phyloP scores from a whole-genome alignment of 1,284 basidiomycete genomes.

The Cutaneotrichosporon sp. region DNA sequence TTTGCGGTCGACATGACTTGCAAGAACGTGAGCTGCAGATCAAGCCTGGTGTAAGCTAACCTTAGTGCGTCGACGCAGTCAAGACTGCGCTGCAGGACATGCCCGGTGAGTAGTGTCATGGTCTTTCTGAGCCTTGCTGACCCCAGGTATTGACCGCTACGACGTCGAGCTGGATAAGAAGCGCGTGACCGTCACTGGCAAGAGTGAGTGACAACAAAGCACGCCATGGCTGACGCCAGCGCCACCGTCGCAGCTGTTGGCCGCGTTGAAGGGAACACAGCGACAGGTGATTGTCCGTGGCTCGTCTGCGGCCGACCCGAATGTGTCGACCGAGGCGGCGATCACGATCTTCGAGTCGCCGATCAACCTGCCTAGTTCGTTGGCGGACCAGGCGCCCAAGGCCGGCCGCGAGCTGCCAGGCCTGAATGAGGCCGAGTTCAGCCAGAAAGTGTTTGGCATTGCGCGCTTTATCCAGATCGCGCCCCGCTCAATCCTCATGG shows the following conservation, averaged over 20 bases:
- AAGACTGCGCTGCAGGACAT: constrained; percentile 33
- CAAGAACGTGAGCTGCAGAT: constrained; percentile 32
- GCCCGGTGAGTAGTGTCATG: constrained; percentile 20
- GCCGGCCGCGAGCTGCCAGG: constrained; percentile 25
- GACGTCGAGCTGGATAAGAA: constrained; percentile 48
- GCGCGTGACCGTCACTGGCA: constrained; percentile 45
- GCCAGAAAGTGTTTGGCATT: constrained; percentile 49
- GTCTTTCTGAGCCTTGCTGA: background rate
- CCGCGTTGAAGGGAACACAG: constrained; percentile 46
- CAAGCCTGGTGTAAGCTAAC: background rate
- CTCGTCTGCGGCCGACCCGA: constrained; percentile 28
- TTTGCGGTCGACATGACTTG: constrained; percentile 50
- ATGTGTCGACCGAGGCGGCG: constrained; percentile 35
- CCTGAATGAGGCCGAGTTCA: constrained; percentile 39
- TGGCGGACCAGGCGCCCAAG: constrained; percentile 22
- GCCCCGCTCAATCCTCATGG: constrained; percentile 43
- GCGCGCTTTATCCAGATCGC: constrained; percentile 48
- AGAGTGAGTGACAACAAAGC: constrained; percentile 28
- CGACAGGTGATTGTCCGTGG: constrained; percentile 50
- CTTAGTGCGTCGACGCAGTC: constrained; percentile 45
- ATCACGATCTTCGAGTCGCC: constrained; percentile 49
- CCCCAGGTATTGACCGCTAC: constrained; percentile 42
- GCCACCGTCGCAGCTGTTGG: constrained; percentile 45
- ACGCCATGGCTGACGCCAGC: constrained; percentile 24
- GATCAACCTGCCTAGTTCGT: constrained; percentile 30